Evolutionary conservation across 2,329 filamentous ascomycete genomes (phyloP).

Genomic region (Pyricularia sp.): DNA sequence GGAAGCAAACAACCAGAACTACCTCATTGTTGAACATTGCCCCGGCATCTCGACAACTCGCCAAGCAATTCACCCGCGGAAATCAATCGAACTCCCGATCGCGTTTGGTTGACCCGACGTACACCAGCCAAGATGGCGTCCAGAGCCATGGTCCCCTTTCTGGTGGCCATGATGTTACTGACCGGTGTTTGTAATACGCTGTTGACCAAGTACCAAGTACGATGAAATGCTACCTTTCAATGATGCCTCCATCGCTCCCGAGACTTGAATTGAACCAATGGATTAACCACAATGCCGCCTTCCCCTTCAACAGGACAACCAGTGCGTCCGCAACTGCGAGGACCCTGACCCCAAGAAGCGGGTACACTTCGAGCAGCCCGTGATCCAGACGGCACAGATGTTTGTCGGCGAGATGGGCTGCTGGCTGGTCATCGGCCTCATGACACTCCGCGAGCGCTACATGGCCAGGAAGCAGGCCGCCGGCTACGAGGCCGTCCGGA

Average conservation of each 20-base stretch:
- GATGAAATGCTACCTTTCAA: background rate
- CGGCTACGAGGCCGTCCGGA: slow-evolving; percentile 58
- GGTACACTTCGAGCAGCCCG: slow-evolving; percentile 81
- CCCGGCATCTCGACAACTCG: background rate
- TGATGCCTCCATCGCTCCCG: background rate
- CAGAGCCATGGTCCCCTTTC: slow-evolving; percentile 65
- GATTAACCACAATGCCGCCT: background rate
- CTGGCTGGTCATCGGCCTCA: slow-evolving; percentile 77
- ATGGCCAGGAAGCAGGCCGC: slow-evolving; percentile 28
- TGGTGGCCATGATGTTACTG: slow-evolving; percentile 93
- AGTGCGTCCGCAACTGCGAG: slow-evolving; percentile 89
- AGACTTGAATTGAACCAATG: background rate
- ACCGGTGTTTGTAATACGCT: slow-evolving; percentile 96
- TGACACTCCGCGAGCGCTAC: slow-evolving; percentile 56
- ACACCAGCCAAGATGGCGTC: slow-evolving; percentile 49
- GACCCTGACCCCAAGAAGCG: slow-evolving; percentile 55
- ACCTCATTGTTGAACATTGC: background rate
- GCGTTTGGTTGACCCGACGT: background rate
- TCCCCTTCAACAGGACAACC: slow-evolving; percentile 62
- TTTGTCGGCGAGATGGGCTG: slow-evolving; percentile 94
- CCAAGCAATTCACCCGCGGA: background rate
- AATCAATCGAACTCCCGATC: background rate
- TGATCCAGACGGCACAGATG: slow-evolving; percentile 96
- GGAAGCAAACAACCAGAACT: background rate
- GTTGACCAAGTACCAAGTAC: slow-evolving; percentile 88